Conservation (phyloP, 257 asterid species). For the Galeopsis tetrahit region DNA sequence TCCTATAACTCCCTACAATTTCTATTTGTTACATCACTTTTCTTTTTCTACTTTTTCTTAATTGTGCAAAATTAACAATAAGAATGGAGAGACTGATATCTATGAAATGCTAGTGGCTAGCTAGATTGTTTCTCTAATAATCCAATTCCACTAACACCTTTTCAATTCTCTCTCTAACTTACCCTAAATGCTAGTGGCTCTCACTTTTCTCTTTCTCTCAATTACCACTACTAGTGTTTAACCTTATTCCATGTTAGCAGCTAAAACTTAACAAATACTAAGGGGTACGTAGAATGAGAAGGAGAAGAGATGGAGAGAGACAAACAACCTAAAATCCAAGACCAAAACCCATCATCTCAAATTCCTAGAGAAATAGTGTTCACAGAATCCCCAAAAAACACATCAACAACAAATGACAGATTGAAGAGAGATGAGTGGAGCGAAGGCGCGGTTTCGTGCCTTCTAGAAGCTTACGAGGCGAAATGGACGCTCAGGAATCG, state of each 20-base stretch:
- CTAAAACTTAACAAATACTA: slow-evolving; percentile 27
- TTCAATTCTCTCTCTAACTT: slow-evolving; percentile 49
- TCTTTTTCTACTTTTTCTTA: too few species aligned
- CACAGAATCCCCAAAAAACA: slow-evolving; percentile 48
- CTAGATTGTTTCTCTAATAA: slow-evolving; percentile 26
- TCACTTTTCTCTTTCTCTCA: neutral
- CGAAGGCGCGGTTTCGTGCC: slow-evolving; percentile 78
- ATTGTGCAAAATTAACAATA: too few species aligned
- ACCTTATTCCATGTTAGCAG: slow-evolving; percentile 52
- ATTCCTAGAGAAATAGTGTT: slow-evolving; percentile 32
- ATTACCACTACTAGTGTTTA: slow-evolving; percentile 30
- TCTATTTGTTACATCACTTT: too few species aligned
- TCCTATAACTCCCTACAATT: too few species aligned
- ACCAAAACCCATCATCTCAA: slow-evolving; percentile 44
- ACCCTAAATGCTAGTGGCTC: slow-evolving; percentile 64
- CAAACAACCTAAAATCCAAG: slow-evolving; percentile 29
- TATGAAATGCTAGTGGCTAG: slow-evolving; percentile 35
- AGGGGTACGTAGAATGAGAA: slow-evolving; percentile 4
- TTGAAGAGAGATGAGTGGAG: slow-evolving; percentile 92
- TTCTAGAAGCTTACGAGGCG: slow-evolving; percentile 78
- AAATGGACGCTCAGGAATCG: slow-evolving; percentile 83
- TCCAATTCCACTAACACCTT: slow-evolving; percentile 36
- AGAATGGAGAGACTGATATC: neutral
- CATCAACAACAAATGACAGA: slow-evolving; percentile 39
- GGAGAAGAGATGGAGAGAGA: slow-evolving; percentile 63